phyloP scores from a whole-genome alignment of 1,139 yeast species.

The Yamadazyma dendronema region DNA sequence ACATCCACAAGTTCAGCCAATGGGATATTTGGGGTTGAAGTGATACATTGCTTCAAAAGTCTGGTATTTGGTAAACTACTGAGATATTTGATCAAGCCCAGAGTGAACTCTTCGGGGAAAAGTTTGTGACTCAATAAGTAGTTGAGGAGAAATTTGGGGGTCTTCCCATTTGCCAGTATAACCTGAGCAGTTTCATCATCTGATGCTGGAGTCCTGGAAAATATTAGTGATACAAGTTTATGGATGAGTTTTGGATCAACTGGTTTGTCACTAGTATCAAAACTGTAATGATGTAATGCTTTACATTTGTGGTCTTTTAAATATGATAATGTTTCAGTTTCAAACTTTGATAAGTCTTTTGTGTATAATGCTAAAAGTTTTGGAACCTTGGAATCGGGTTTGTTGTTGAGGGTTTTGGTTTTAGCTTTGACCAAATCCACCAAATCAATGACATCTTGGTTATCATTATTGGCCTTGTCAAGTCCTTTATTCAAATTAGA shows the following conservation, averaged over 20 bases:
- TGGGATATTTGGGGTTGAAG: slow-evolving; percentile 70
- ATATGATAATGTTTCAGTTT: slow-evolving; percentile 12
- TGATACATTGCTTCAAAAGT: slow-evolving; percentile 76
- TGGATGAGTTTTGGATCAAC: slow-evolving; percentile 62
- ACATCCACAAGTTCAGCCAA: slow-evolving; percentile 62
- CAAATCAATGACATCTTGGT: slow-evolving; percentile 8
- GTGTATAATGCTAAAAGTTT: slow-evolving; percentile 22
- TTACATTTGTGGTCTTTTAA: slow-evolving; percentile 13
- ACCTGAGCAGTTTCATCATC: slow-evolving; percentile 12
- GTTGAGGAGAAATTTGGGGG: slow-evolving; percentile 62
- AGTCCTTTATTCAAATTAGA: slow-evolving; percentile 70
- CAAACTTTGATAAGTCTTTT: slow-evolving; percentile 8
- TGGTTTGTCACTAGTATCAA: slow-evolving; percentile 50
- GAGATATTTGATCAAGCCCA: slow-evolving; percentile 53
- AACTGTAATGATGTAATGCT: slow-evolving; percentile 7
- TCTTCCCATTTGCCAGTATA: slow-evolving; percentile 23
- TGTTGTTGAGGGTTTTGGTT: slow-evolving; percentile 2
- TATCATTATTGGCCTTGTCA: slow-evolving; percentile 11
- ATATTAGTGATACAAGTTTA: slow-evolving; percentile 45
- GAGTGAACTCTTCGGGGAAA: slow-evolving; percentile 62
- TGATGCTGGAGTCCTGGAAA: slow-evolving; percentile 19
- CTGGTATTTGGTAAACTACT: slow-evolving; percentile 44
- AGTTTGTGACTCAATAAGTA: slow-evolving; percentile 85
- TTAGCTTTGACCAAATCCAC: slow-evolving; percentile 6
- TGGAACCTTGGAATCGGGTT: slow-evolving; percentile 18